These are phyloP conservation scores for Phragmites australis DNA, from an alignment of 176 grass and related monocot species.

Conservation along the genomic window DNA sequence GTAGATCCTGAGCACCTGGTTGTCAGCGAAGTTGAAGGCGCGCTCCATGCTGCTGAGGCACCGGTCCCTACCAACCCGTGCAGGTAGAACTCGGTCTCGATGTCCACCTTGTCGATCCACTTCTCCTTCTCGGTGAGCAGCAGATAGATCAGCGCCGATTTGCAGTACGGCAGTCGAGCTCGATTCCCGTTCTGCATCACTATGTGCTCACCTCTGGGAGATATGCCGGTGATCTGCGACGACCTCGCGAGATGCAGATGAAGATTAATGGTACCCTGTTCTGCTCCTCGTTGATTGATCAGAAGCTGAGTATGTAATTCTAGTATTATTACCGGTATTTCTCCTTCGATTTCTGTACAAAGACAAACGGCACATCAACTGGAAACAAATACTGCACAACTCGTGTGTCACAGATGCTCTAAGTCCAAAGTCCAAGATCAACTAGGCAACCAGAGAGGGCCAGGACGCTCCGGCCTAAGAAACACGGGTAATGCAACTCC, in stretches of 20 bases:
- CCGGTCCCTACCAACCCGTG: conserved; percentile 59
- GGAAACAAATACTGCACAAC: neutral
- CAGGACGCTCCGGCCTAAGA: no score
- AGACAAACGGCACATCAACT: no score
- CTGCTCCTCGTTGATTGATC: neutral
- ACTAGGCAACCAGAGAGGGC: no score
- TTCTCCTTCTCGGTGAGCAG: conserved; percentile 54
- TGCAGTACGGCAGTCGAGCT: neutral
- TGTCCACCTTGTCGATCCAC: conserved; percentile 63
- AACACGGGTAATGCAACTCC: no score
- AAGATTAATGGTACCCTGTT: neutral
- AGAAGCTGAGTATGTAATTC: neutral
- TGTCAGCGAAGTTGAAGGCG: conserved; percentile 86
- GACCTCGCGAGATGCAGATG: neutral
- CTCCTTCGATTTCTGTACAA: no score
- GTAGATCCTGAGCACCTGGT: conserved; percentile 75
- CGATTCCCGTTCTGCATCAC: conserved; percentile 1
- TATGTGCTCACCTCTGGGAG: neutral
- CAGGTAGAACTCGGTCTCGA: conserved; percentile 76
- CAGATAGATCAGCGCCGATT: conserved; percentile 78
- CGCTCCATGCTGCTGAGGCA: conserved; percentile 76
- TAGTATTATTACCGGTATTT: no score
- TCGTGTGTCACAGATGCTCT: no score
- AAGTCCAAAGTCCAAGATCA: no score
- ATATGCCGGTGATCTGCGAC: conserved; percentile 6